Base-by-base conservation (phyloP, 306 rosid genomes). In the Myrica gale region DNA sequence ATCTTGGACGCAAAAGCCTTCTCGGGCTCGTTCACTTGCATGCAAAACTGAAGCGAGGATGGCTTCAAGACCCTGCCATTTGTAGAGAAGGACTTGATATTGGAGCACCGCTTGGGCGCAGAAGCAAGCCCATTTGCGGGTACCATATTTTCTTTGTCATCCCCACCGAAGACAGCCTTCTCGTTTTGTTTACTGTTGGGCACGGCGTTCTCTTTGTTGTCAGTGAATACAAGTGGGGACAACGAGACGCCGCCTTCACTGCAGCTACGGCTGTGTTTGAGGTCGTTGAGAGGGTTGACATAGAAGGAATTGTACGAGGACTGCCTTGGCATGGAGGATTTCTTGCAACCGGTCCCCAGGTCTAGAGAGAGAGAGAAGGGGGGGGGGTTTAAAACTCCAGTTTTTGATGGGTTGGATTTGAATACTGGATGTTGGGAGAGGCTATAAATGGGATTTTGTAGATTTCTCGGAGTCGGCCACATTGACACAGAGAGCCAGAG, bases 31-130 rank as follows among this genome's bases (percentile, higher is more conserved):
- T 83, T 88, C 79, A 86, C 80, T 68, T 90, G 91, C 97, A 94
- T 90, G 74, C 96, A 94, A 10, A 87, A 81, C 79, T 92, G 92
- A 61, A 92, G 91, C 10, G 96, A 92, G 0, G 92, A 72, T 0
- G 96, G 90, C 78, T 89, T 94, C 70, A 90, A 32, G 51, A 82
- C 86, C 77, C 87, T 84, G 62, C 82, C 45, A n/a, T 82, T 89
- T 2, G 85, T 68, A 60, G 96, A 92, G 37, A 87, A 70, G 52
- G 94, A 89, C 84, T 82, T 89, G 26, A 90, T 73, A 73, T 84
- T 81, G 43, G 77, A 45, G 54, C 71, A 81, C 26, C 73, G 74
- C 61, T 61, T 80, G 3, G 89, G 82, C 66, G 71, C 68, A 26
- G 73, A 60, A 65, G 72, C 74, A 72, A 82, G 68, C 61, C 84